Percentiles rank a stretch among this genome's conserved stretches.
Evolutionary conservation across 2,329 filamentous ascomycete genomes (phyloP).

Genomic region (Cordyceps pruinosa): DNA sequence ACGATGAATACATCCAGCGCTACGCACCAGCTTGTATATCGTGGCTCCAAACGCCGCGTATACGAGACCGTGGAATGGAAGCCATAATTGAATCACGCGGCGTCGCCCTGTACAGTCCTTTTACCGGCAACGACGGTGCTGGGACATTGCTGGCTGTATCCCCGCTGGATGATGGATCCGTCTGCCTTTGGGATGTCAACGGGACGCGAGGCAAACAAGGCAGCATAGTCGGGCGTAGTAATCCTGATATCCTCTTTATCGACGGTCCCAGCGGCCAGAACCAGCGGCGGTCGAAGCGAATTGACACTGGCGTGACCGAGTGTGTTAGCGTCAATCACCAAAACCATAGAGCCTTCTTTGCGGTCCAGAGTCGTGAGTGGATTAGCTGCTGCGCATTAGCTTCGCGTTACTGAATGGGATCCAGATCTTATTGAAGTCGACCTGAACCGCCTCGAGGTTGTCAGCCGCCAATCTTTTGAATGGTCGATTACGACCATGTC

Average conservation of each 20-base stretch:
- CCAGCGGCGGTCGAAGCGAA: slow-evolving; percentile 51
- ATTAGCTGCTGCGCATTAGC: neutral
- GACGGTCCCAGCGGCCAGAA: slow-evolving; percentile 40
- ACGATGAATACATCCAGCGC: slow-evolving; percentile 80
- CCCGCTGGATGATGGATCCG: slow-evolving; percentile 77
- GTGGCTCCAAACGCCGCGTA: slow-evolving; percentile 65
- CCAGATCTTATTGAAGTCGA: slow-evolving; percentile 73
- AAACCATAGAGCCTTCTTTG: slow-evolving; percentile 66
- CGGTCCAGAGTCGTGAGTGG: slow-evolving; percentile 61
- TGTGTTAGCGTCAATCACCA: slow-evolving; percentile 72
- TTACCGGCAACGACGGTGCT: slow-evolving; percentile 39
- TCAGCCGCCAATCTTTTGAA: slow-evolving; percentile 66
- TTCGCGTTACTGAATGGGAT: slow-evolving; percentile 2
- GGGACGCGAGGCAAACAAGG: slow-evolving; percentile 49
- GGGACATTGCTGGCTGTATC: slow-evolving; percentile 56
- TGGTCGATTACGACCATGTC: slow-evolving; percentile 82
- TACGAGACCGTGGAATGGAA: slow-evolving; percentile 33
- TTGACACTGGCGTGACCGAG: slow-evolving; percentile 69
- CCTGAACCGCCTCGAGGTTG: slow-evolving; percentile 61
- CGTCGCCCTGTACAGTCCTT: slow-evolving; percentile 56
- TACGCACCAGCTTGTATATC: slow-evolving; percentile 65
- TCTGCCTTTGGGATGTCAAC: slow-evolving; percentile 79
- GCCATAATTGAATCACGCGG: slow-evolving; percentile 63
- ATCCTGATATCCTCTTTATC: slow-evolving; percentile 59
- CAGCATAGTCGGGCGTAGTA: slow-evolving; percentile 58